These are phyloP conservation scores for Xylariaceae sp. DNA, from an alignment of 2,329 filamentous ascomycete species.

Conservation along the genomic window DNA sequence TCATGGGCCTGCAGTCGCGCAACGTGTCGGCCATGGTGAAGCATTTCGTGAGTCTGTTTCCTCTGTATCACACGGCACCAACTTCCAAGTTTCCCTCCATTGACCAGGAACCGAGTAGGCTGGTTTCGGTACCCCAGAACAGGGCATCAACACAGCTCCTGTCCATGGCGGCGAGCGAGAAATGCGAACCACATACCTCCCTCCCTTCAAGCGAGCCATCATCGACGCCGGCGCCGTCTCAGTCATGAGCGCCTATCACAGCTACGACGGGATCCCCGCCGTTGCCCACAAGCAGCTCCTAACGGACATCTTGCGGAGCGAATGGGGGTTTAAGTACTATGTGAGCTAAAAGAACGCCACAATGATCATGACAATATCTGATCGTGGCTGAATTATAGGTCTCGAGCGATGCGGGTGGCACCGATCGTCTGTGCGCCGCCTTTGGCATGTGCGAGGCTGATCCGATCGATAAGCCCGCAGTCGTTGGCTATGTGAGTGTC, in stretches of 20 bases:
- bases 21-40: slow-evolving; percentile 69
- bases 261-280: slow-evolving; percentile 66
- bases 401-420: slow-evolving; percentile 63
- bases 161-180: slow-evolving; percentile 49
- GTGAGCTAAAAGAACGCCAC: slow-evolving; percentile 33
- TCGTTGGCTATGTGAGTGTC: slow-evolving; percentile 49
- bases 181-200: slow-evolving; percentile 51
- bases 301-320: slow-evolving; percentile 61
- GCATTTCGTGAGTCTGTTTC: slow-evolving; percentile 59
- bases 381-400: slow-evolving; percentile 28
- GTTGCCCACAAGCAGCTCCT: slow-evolving; percentile 61
- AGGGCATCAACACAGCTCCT: slow-evolving; percentile 63
- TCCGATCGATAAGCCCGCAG: slow-evolving; percentile 59
- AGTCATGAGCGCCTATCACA: slow-evolving; percentile 71
- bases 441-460: slow-evolving; percentile 59
- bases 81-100: too few species aligned
- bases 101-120: too few species aligned
- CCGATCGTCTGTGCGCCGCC: slow-evolving; percentile 58
- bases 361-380: slow-evolving; percentile 12
- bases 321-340: slow-evolving; percentile 71
- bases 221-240: slow-evolving; percentile 62
- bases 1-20: slow-evolving; percentile 54
- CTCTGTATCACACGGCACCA: too few species aligned
- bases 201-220: slow-evolving; percentile 63
- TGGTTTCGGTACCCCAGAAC: slow-evolving; percentile 62